Conservation (phyloP, 208 protist genomes). For the Willaertia magna region DNA sequence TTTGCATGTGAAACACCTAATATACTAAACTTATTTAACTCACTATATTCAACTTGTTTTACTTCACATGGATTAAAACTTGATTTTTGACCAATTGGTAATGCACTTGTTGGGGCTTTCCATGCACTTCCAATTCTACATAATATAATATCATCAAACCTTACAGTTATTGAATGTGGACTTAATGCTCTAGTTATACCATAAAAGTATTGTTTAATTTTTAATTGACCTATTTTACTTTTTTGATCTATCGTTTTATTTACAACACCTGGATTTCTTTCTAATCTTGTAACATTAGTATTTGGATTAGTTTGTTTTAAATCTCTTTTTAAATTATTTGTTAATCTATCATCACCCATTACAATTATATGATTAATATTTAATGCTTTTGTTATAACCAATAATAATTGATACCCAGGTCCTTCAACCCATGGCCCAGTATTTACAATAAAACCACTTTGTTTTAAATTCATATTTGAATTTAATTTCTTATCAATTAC, state of each 20-base stretch:
- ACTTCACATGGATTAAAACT: neutral
- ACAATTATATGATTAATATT: neutral
- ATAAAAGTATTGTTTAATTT: conserved; percentile 3
- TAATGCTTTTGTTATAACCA: neutral
- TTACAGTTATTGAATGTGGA: neutral
- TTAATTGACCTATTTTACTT: neutral
- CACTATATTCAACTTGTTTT: neutral
- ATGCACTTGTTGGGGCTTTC: neutral
- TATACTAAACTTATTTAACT: neutral
- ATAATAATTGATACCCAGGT: neutral
- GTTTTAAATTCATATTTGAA: neutral
- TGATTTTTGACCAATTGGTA: neutral
- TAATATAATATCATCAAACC: neutral
- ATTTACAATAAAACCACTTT: neutral
- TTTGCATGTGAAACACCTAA: neutral
- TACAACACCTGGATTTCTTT: neutral
- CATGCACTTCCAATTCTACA: neutral
- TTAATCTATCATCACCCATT: neutral
- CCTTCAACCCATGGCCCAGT: neutral
- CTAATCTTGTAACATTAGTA: neutral
- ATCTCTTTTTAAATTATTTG: neutral
- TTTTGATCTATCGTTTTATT: neutral
- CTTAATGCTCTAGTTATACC: neutral
- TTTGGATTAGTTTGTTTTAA: neutral
- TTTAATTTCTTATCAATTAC: neutral